phyloP scores from a whole-genome alignment of 2,329 filamentous ascomycete genomes.

The Fusarium udum region DNA sequence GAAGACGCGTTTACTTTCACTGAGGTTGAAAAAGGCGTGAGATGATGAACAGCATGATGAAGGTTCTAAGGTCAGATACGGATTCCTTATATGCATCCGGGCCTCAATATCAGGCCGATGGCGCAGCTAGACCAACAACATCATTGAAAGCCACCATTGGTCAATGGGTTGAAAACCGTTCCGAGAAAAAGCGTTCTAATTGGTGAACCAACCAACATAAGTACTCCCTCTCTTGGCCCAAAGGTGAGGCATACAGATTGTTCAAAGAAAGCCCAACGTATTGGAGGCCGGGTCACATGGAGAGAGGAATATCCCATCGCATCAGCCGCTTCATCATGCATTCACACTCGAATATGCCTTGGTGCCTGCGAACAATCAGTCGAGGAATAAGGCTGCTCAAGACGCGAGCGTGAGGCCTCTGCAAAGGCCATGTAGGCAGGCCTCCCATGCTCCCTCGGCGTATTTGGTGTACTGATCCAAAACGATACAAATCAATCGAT shows the following conservation, averaged over 20 bases:
- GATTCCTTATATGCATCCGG: not conserved
- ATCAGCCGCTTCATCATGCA: not conserved
- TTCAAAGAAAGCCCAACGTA: not conserved
- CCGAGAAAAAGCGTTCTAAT: not conserved
- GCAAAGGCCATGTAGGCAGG: not conserved
- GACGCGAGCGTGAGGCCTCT: not conserved
- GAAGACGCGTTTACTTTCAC: not conserved
- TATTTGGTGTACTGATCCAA: not conserved
- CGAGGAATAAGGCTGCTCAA: not conserved
- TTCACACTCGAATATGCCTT: not conserved
- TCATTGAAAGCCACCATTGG: not conserved
- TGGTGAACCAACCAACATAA: not conserved
- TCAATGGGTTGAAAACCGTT: not conserved
- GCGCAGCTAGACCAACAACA: not conserved
- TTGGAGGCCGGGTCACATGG: fast-evolving
- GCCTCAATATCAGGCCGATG: not conserved
- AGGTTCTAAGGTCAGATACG: not conserved
- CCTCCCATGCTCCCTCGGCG: not conserved
- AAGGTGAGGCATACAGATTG: not conserved
- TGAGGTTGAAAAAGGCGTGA: too few species aligned
- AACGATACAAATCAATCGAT: not conserved
- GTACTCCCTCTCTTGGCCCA: fast-evolving
- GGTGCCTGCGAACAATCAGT: not conserved
- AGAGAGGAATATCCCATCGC: not conserved
- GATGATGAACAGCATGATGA: too few species aligned